Base-by-base conservation (phyloP, 306 rosid species). In the Carpinus fangiana region DNA sequence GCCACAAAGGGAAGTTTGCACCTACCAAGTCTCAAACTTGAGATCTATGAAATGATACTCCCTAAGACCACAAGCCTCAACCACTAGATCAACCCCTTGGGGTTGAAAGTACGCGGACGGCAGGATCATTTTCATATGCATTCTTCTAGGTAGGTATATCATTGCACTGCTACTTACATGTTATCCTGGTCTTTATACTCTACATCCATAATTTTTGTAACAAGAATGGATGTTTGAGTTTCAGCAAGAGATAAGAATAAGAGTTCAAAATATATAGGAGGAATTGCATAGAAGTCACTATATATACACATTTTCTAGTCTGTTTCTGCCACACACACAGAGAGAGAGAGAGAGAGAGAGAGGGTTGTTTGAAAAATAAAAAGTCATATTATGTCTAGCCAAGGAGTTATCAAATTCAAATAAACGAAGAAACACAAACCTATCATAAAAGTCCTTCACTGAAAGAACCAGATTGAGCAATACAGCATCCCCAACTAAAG, bases 391-490 rank as follows among this genome's bases (percentile, higher is more conserved):
- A 71, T 61, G 54, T 74, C 21, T 61, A 47, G 75, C 70, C 78
- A 82, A 77, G 74, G 83, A 72, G 55, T 4, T 55, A 67, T 59
- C 23, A 65, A 54, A 59, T 53, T 70, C 38, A 72, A 74, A 20
- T 77, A 66, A 82, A 18, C 69, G 54, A 72, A 69, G 36, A 74
- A 67, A 73, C 47, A 70, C 88, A 76, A 81, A 95, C 99, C 99
- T 89, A 84, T 73, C 74, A 45, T 88, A 91, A n/a, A 90, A 84
- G 43, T 91, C 85, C 89, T 80, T 87, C 74, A 82, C 81, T 4
- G 97, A 83, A 77, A 95, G 81, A 76, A 95, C 74, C 73, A 91
- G 89, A 87, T 87, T 93, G 84, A 93, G 71, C 99, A 93, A 71
- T 65, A 87, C 98, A 45, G 90, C 87, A 84, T 89, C 96, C 66